These are phyloP conservation scores for Trematosphaeria pertusa DNA, from an alignment of 2,329 filamentous ascomycete genomes.

Conservation along the genomic window DNA sequence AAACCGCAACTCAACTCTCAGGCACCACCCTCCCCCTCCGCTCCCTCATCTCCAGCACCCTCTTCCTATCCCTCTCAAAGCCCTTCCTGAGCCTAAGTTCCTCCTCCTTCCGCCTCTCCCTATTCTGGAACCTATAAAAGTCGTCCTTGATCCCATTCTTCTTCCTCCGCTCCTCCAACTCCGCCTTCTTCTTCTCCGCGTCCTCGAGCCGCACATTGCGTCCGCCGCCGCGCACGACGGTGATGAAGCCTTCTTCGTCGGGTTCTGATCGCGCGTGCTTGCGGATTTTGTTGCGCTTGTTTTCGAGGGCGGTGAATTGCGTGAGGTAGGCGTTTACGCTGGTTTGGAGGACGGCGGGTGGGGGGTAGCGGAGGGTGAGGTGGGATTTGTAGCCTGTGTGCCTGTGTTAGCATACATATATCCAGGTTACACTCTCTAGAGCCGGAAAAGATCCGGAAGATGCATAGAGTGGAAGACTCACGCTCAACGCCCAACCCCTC, in stretches of 20 bases:
- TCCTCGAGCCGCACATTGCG: conserved; percentile 73
- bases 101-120: conserved; percentile 79
- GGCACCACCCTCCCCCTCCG: conserved; percentile 59
- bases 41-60: conserved; percentile 73
- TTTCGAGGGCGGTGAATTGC: conserved; percentile 72
- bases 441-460: too few relatives aligned
- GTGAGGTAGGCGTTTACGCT: conserved; percentile 87
- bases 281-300: conserved; percentile 69
- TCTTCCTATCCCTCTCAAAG: conserved; percentile 79
- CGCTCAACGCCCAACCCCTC: conserved; percentile 58
- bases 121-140: conserved; percentile 85
- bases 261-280: conserved; percentile 75
- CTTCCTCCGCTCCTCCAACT: conserved; percentile 63
- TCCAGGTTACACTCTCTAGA: too few relatives aligned
- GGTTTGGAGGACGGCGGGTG: conserved; percentile 69
- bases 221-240: conserved; percentile 77
- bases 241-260: conserved; percentile 95
- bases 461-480: conserved; percentile 52
- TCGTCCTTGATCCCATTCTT: conserved; percentile 65
- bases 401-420: conserved; percentile 9
- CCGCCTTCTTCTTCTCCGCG: conserved; percentile 62
- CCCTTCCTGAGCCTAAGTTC: conserved; percentile 71
- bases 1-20: too few relatives aligned
- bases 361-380: conserved; percentile 74
- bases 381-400: conserved; percentile 65